Percentiles rank a stretch among this genome's conserved stretches.
Evolutionary conservation across 306 rosid genomes (phyloP).

Genomic region (Sindora glabra): DNA sequence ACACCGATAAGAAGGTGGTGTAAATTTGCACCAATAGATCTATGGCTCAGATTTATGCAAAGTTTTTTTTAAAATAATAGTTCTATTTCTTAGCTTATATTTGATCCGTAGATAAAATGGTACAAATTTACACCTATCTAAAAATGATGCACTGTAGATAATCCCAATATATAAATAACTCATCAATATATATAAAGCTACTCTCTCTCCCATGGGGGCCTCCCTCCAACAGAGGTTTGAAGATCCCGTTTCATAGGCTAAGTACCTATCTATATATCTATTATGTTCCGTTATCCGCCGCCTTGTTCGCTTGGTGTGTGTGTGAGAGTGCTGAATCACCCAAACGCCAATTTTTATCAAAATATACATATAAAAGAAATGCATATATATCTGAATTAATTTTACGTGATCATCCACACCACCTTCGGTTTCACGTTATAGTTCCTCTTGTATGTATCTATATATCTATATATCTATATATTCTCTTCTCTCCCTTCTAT

Average conservation of each 20-base stretch:
- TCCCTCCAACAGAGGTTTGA: slow-evolving; percentile 1
- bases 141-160: too few relatives aligned
- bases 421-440: slow-evolving; percentile 47
- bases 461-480: too few relatives aligned
- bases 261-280: background rate
- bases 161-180: too few relatives aligned
- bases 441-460: too few relatives aligned
- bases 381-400: background rate
- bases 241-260: slow-evolving; percentile 23
- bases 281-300: slow-evolving; percentile 44
- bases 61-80: too few relatives aligned
- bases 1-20: too few relatives aligned
- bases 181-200: background rate
- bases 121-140: too few relatives aligned
- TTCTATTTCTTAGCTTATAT: too few relatives aligned
- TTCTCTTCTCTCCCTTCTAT: slow-evolving; percentile 16
- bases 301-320: slow-evolving; percentile 25
- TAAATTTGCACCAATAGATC: too few relatives aligned
- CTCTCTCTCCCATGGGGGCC: too few relatives aligned
- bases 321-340: slow-evolving; percentile 12
- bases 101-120: too few relatives aligned
- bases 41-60: too few relatives aligned
- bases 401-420: slow-evolving; percentile 16
- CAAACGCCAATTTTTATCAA: background rate
- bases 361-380: slow-evolving; percentile 2